phyloP scores from a whole-genome alignment of 306 rosid genomes.

The Delonix regia region DNA sequence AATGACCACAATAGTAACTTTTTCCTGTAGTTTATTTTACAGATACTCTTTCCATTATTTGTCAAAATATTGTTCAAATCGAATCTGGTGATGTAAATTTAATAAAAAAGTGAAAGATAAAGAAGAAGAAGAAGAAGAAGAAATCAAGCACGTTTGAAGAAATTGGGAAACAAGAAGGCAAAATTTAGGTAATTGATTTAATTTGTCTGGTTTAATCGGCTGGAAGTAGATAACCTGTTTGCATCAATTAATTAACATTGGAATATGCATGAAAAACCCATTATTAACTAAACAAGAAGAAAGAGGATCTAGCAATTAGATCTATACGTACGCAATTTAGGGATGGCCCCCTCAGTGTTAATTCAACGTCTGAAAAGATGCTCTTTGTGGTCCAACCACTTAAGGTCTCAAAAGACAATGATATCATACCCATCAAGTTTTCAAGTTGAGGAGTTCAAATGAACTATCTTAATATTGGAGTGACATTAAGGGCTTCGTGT shows the following conservation, averaged over 20 bases:
- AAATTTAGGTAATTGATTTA: too few relatives aligned
- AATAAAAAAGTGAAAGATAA: not conserved
- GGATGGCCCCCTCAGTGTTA: slow-evolving; percentile 45
- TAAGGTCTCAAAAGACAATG: slow-evolving; percentile 55
- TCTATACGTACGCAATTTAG: slow-evolving; percentile 13
- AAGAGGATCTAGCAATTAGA: not conserved
- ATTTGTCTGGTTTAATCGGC: not conserved
- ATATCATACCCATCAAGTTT: slow-evolving; percentile 53
- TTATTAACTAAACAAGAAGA: not conserved
- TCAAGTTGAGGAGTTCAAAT: slow-evolving; percentile 49
- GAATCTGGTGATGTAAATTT: not conserved
- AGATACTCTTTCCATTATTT: too few relatives aligned
- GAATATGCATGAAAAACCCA: not conserved
- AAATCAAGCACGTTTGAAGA: not conserved
- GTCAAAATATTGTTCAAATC: too few relatives aligned
- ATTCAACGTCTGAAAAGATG: slow-evolving; percentile 65
- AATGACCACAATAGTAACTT: too few relatives aligned
- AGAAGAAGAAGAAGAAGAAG: not conserved
- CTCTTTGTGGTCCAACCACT: slow-evolving; percentile 61
- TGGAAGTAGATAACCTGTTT: not conserved
- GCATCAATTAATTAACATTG: not conserved
- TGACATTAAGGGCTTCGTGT: slow-evolving; percentile 42
- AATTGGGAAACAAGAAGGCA: not conserved
- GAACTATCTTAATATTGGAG: slow-evolving; percentile 36
- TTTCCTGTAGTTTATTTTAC: too few relatives aligned